A percentile compares a stretch with the other conserved stretches of the same genome.
Evolutionary conservation across 345 rosid genomes (phyloP).

Genomic region (Linum usitatissimum): DNA sequence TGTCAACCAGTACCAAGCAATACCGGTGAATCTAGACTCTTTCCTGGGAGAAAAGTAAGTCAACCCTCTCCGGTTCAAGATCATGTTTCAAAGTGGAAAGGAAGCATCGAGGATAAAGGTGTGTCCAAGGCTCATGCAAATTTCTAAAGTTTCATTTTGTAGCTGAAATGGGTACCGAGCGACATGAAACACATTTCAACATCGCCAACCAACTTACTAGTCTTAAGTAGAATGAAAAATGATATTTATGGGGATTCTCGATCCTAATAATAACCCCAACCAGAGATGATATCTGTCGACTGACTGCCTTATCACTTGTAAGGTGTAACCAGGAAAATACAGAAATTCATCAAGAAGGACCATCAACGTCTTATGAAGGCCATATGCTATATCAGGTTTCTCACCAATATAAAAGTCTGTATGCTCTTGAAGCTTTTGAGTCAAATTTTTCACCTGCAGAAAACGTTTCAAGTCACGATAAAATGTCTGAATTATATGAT

Average conservation of each 20-base stretch:
- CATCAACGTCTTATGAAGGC: not conserved
- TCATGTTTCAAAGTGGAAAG: no score
- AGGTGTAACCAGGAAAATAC: not conserved
- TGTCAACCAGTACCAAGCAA: not conserved
- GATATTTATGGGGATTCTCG: not conserved
- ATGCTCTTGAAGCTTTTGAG: slow-evolving; percentile 44
- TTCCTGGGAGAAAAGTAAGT: no score
- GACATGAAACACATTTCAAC: no score
- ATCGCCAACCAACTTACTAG: not conserved
- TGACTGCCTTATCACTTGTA: not conserved
- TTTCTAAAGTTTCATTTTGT: no score
- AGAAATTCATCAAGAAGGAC: not conserved
- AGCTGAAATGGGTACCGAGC: no score
- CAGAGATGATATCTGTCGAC: no score
- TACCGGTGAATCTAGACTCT: no score
- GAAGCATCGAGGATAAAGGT: no score
- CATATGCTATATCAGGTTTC: slow-evolving; percentile 8
- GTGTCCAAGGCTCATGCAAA: no score
- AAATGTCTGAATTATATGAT: no score
- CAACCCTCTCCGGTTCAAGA: no score
- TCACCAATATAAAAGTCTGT: slow-evolving; percentile 63
- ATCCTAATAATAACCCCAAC: not conserved
- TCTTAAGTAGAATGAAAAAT: not conserved
- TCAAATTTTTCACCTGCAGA: slow-evolving; percentile 63
- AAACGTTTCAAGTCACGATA: not conserved